phyloP scores from a whole-genome alignment of 2,329 filamentous ascomycete species.

The Pseudopyrenochaeta lycopersici region DNA sequence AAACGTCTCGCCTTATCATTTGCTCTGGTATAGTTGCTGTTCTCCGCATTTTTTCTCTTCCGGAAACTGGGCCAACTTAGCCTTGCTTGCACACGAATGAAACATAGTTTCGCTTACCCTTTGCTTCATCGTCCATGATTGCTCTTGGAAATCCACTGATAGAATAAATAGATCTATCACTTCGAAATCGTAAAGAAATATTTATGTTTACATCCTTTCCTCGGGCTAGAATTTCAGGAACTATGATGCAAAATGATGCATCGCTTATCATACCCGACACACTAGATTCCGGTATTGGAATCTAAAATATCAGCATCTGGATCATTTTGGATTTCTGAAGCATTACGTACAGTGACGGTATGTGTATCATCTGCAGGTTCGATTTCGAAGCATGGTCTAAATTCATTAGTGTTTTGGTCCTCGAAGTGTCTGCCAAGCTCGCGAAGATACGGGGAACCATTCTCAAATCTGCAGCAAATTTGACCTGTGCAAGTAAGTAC shows the following conservation, averaged over 20 bases:
- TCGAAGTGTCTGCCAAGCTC: neutral
- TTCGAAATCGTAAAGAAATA: constrained; percentile 4
- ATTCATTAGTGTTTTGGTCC: neutral
- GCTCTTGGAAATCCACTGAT: constrained; percentile 9
- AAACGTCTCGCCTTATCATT: too few species aligned
- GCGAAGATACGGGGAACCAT: neutral
- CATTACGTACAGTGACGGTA: neutral
- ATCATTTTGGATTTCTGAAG: neutral
- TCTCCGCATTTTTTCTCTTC: too few species aligned
- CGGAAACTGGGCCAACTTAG: too few species aligned
- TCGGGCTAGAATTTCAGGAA: neutral
- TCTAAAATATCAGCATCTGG: neutral
- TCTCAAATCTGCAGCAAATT: constrained; percentile 20
- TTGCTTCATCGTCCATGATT: constrained; percentile 1
- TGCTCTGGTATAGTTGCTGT: too few species aligned
- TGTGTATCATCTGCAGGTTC: neutral
- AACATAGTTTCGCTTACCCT: neutral
- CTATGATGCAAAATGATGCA: neutral
- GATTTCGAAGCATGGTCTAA: neutral
- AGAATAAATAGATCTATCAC: neutral
- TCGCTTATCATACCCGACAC: too few species aligned
- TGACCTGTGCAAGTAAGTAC: constrained; percentile 5
- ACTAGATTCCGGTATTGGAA: neutral
- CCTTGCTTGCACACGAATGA: too few species aligned
- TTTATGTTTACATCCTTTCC: neutral